Percentiles rank a stretch among this genome's conserved stretches.
These are phyloP conservation scores for Aspergillus awamori DNA, from an alignment of 2,329 filamentous ascomycete species.

Conservation along the genomic window DNA sequence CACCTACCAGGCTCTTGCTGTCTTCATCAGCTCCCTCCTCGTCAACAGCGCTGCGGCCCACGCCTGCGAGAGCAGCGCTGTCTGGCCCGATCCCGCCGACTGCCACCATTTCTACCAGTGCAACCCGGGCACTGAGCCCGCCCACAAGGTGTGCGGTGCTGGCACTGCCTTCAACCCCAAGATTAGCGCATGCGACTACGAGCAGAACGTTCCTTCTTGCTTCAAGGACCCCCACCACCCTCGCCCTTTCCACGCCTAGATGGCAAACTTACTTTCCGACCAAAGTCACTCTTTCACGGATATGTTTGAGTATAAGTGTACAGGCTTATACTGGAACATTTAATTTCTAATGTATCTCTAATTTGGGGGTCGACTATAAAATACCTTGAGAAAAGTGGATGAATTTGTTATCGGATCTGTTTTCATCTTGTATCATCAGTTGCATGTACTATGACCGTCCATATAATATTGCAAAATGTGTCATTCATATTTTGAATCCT, in stretches of 20 bases:
- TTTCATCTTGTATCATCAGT: too few species aligned
- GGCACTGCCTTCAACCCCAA: constrained; percentile 1
- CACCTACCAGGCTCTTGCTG: constrained; percentile 1
- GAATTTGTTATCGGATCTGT: too few species aligned
- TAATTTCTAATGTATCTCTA: too few species aligned
- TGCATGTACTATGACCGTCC: background rate
- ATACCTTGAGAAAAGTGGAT: too few species aligned
- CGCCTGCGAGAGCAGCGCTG: background rate
- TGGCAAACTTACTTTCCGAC: background rate
- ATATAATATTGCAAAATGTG: background rate
- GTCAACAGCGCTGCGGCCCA: background rate
- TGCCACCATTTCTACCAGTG: background rate
- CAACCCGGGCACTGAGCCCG: background rate
- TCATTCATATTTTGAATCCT: background rate
- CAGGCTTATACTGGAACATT: too few species aligned
- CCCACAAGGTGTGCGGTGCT: background rate
- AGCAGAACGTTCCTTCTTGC: background rate
- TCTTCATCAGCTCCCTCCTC: constrained; percentile 4
- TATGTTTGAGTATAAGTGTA: too few species aligned
- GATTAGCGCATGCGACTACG: background rate
- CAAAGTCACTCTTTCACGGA: too few species aligned
- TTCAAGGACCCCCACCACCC: background rate
- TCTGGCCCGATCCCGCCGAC: background rate
- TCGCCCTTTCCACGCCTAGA: background rate
- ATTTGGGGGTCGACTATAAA: too few species aligned